Evolutionary conservation across 768 basidiomycete genomes (phyloP), one percentile per base, ranked within the genome.

Genomic region (Mrakia frigida): DNA sequence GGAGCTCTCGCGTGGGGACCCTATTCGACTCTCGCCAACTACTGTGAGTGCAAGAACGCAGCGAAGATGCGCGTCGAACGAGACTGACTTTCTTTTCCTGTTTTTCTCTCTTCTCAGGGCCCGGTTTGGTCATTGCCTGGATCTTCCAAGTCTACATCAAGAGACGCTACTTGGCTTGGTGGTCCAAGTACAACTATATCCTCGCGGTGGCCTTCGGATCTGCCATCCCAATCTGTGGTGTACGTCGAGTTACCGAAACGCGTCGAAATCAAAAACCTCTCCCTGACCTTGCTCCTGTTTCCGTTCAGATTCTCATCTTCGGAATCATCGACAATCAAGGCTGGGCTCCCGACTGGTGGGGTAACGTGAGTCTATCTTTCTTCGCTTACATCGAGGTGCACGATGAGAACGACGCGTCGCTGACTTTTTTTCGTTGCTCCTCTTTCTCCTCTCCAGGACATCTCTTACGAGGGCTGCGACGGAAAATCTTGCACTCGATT

Each of bases 151-250:
- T 80, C 16, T 81, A 79, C 79, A 69, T 82, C 76, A 80, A 79
- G 75, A 77, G 71, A 33, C 60, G 80, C 28, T 82, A 81, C 79
- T 80, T 81, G 80, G 82, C 79, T 7, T 81, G 79, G 46, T 79
- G 77, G 46, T 82, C 81, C 70, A 56, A 56, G 28, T 56, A 56
- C 81, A 83, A 84, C 80, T 82, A 82, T 75, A 80, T 84, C 61
- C 81, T 83, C 59, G 81, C 83, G 21, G 81, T 81, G 41, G 84
- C 83, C 16, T 83, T 82, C 79, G 79, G 77, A 53, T 74, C 81
- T 25, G 84, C 82, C 68, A 84, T 85, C 70, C 84, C 84, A 63
- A 75, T 85, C 75, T 80, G 79, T 7, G 84, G 81, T 25, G 46
- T 50, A 21, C 14, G 46, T 18, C 16, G 46, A 50, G 39, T 18